A percentile compares a stretch with the other conserved stretches of the same genome.
Conservation (phyloP, 129 eudicot genomes). For the Calendula officinalis region DNA sequence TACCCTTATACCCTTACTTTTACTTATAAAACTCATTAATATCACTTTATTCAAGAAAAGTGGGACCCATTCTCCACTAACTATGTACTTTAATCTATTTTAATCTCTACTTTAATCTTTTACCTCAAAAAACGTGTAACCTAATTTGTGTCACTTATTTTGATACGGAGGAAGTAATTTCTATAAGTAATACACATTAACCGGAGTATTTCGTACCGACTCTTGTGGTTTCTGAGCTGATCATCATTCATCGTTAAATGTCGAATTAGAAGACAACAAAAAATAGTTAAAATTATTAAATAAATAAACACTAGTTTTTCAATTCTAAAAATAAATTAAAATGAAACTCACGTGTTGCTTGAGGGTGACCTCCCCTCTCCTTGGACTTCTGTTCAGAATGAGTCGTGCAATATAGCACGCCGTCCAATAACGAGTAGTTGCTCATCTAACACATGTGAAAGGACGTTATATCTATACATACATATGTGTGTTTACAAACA, state of each 20-base stretch:
- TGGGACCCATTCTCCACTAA: no score
- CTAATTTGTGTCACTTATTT: no score
- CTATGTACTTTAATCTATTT: no score
- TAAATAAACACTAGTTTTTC: no score
- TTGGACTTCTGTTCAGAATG: constrained; percentile 82
- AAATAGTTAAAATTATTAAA: not conserved
- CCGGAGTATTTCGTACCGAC: constrained; percentile 44
- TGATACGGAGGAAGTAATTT: no score
- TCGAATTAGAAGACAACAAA: constrained; percentile 32
- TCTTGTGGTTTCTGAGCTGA: constrained; percentile 40
- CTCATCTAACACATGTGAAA: constrained; percentile 48
- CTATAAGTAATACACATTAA: not conserved
- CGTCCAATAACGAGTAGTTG: constrained; percentile 65
- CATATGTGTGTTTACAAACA: no score
- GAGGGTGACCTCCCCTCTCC: constrained; percentile 62
- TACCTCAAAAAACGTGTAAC: no score
- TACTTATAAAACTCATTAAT: no score
- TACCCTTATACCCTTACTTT: no score
- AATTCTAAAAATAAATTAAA: not conserved
- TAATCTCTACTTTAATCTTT: no score
- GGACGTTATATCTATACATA: not conserved
- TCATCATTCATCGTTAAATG: constrained; percentile 8
- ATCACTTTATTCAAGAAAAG: no score
- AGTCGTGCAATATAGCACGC: constrained; percentile 75
- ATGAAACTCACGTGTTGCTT: constrained; percentile 41